A percentile compares a stretch with the other conserved stretches of the same genome.
phyloP scores from a whole-genome alignment of 2,329 filamentous ascomycete genomes.

The Neurospora sp. region DNA sequence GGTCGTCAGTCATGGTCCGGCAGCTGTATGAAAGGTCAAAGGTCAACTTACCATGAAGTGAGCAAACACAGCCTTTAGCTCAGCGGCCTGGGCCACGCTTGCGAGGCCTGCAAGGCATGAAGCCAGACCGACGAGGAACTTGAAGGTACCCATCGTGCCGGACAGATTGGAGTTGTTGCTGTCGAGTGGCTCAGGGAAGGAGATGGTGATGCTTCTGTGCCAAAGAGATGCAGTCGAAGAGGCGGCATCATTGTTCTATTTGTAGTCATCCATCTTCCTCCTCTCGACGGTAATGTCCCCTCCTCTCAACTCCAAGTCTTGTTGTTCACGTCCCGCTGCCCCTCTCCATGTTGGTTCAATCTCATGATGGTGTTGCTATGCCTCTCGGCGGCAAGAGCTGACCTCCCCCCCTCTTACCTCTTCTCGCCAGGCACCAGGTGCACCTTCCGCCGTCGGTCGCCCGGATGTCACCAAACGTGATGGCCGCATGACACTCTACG shows the following conservation, averaged over 20 bases:
- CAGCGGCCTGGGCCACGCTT: neutral
- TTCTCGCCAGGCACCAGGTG: neutral
- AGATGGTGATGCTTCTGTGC: neutral
- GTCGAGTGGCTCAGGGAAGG: neutral
- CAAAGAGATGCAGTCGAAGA: neutral
- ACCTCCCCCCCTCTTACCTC: neutral
- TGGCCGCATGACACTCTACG: neutral
- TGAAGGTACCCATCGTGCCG: neutral
- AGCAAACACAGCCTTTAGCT: slow-evolving; percentile 17
- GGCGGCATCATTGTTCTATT: neutral
- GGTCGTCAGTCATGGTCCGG: neutral
- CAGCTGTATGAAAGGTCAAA: neutral
- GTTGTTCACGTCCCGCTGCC: neutral
- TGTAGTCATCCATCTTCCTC: neutral
- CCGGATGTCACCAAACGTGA: neutral
- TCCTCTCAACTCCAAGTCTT: neutral
- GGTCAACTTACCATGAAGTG: slow-evolving; percentile 18
- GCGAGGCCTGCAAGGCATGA: neutral
- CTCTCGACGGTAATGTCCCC: neutral
- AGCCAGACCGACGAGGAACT: neutral
- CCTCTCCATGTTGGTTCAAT: neutral
- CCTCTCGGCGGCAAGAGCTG: neutral
- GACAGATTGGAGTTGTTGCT: neutral
- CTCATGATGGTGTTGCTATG: neutral
- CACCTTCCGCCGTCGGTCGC: neutral